Conservation (phyloP, 108 stramenopile species). For the Aureococcus anophagefferens region DNA sequence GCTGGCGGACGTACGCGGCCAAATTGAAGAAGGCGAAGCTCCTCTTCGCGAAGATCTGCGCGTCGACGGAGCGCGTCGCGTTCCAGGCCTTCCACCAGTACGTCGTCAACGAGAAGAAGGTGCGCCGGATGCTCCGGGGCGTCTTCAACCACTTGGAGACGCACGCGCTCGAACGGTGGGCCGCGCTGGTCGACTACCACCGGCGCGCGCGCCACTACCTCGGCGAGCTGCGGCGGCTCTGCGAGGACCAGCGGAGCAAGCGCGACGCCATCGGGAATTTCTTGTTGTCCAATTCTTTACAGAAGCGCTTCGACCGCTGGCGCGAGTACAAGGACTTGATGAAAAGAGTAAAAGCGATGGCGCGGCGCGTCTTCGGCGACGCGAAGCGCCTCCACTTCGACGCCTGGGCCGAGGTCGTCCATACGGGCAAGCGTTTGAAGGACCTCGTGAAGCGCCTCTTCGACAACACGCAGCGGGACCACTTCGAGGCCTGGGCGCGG, state of each 20-base stretch:
- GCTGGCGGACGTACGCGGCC: no score
- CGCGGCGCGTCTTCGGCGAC: not conserved
- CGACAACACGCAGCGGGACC: not conserved
- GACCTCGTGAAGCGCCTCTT: not conserved
- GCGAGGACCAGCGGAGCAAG: not conserved
- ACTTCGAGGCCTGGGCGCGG: no score
- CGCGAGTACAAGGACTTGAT: not conserved
- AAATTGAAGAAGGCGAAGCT: no score
- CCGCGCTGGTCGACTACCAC: no score
- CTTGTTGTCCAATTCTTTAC: not conserved
- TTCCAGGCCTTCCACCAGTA: no score
- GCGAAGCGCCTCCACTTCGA: not conserved
- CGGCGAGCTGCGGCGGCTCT: not conserved
- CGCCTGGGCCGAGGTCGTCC: not conserved
- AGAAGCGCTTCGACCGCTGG: not conserved
- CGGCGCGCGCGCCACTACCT: not conserved
- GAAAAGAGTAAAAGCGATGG: no score
- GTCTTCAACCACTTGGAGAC: no score
- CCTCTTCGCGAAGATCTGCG: no score
- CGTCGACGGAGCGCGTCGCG: no score
- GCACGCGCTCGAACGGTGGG: no score
- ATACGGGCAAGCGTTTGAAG: not conserved
- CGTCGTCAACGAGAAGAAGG: no score
- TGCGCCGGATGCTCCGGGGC: no score
- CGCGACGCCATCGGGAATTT: not conserved